These are phyloP conservation scores for Lecanicillium sp. DNA, from an alignment of 2,329 filamentous ascomycete species.

Conservation along the genomic window DNA sequence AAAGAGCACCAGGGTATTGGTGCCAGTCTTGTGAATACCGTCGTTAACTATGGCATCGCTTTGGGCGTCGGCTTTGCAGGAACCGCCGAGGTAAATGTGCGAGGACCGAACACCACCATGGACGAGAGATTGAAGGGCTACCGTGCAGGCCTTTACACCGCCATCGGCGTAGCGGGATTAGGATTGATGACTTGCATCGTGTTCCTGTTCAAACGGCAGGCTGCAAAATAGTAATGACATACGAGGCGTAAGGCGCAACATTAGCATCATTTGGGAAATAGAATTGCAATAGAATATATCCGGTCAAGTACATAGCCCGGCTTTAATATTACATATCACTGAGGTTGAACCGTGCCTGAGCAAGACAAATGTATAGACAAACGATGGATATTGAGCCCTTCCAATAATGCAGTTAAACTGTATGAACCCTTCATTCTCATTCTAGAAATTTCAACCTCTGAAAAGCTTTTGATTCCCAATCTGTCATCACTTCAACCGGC, in stretches of 20 bases:
- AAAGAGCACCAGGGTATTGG: slow-evolving; percentile 42
- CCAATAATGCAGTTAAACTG: no score
- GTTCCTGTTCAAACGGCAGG: slow-evolving; percentile 6
- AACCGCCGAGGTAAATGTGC: slow-evolving; percentile 47
- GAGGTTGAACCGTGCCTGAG: no score
- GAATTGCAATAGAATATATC: neutral
- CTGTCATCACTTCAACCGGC: neutral
- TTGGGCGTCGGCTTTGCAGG: slow-evolving; percentile 61
- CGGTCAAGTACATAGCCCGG: no score
- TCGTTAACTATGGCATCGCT: slow-evolving; percentile 64
- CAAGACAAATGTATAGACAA: no score
- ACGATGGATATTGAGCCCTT: no score
- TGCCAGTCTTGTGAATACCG: slow-evolving; percentile 53
- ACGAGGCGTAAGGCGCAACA: neutral
- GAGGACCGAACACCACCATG: slow-evolving; percentile 18
- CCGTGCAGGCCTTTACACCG: slow-evolving; percentile 35
- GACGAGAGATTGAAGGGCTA: slow-evolving; percentile 28
- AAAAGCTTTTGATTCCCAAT: neutral
- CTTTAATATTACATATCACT: no score
- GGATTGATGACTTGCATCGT: slow-evolving; percentile 7
- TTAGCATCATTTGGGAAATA: neutral
- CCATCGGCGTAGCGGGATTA: slow-evolving; percentile 30
- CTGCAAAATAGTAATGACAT: neutral
- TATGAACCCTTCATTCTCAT: no score
- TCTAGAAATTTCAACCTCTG: neutral